Evolutionary conservation across 495 filamentous ascomycete genomes (phyloP).

Genomic region (Penicillium herquei): DNA sequence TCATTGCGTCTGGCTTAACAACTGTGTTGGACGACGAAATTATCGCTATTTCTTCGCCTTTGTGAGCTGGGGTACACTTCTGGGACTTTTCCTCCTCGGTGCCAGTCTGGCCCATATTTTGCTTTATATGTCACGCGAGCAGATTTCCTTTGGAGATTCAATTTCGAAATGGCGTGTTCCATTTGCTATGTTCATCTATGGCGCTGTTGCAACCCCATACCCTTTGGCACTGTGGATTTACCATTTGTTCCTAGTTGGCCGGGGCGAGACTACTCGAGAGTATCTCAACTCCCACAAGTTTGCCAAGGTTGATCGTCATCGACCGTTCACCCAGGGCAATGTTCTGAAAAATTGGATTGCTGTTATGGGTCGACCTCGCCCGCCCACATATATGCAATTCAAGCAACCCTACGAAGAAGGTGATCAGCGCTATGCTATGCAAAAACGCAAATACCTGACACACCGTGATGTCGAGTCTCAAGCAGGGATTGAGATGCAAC

Average conservation of each 20-base stretch:
- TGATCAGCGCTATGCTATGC: constrained; percentile 77
- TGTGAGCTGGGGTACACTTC: constrained; percentile 69
- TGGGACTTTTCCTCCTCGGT: constrained; percentile 72
- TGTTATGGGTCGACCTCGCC: constrained; percentile 78
- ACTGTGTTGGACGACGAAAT: constrained; percentile 94
- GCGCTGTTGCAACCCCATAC: constrained; percentile 70
- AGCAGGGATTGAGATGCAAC: constrained; percentile 60
- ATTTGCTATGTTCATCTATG: constrained; percentile 88
- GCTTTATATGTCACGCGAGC: constrained; percentile 60
- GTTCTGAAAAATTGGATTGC: constrained; percentile 75
- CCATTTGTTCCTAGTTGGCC: constrained; percentile 83
- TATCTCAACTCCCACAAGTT: constrained; percentile 97
- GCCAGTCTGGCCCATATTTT: constrained; percentile 78
- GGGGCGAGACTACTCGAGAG: constrained; percentile 93
- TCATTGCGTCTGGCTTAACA: constrained; percentile 99
- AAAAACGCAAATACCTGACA: constrained; percentile 54
- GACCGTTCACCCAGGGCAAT: constrained; percentile 81
- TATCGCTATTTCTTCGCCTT: constrained; percentile 98
- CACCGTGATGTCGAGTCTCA: constrained; percentile 49
- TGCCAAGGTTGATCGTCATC: constrained; percentile 82
- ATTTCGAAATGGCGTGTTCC: constrained; percentile 72
- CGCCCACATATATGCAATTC: constrained; percentile 88
- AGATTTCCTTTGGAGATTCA: constrained; percentile 61
- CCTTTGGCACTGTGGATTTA: constrained; percentile 82
- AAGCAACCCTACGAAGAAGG: constrained; percentile 74